Conservation (phyloP, 192 early-diverging fungal genomes). For the Neocallimastix lanati region DNA sequence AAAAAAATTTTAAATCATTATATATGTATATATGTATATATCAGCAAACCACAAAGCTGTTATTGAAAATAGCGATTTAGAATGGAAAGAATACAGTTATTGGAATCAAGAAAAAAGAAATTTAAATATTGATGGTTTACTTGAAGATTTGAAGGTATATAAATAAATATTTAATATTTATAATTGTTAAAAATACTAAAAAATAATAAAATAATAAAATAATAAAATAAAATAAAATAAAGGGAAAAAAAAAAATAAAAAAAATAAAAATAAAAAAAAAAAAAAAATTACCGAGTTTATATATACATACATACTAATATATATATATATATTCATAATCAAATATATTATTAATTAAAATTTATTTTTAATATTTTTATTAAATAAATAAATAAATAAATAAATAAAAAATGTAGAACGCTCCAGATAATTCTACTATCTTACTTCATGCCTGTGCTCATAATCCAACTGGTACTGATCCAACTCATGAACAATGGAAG, state of each 20-base stretch:
- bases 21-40: not conserved
- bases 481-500: slow-evolving; percentile 77
- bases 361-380: slow-evolving; percentile 65
- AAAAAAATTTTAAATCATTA: too few relatives aligned
- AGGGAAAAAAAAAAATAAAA: too few relatives aligned
- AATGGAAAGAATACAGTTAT: slow-evolving; percentile 69
- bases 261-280: too few relatives aligned
- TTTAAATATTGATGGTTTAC: slow-evolving; percentile 60
- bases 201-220: not conserved
- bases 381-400: slow-evolving; percentile 8
- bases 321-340: too few relatives aligned
- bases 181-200: not conserved
- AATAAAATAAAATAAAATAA: too few relatives aligned
- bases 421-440: slow-evolving; percentile 73
- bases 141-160: slow-evolving; percentile 28
- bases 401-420: slow-evolving; percentile 16
- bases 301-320: too few relatives aligned
- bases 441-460: slow-evolving; percentile 97
- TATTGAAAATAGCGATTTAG: slow-evolving; percentile 63
- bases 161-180: not conserved
- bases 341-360: not conserved
- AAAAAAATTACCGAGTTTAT: too few relatives aligned
- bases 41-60: slow-evolving; percentile 71
- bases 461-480: slow-evolving; percentile 99
- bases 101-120: slow-evolving; percentile 61